phyloP scores from a whole-genome alignment of 2,329 filamentous ascomycete genomes.

The Diplodia seriata region DNA sequence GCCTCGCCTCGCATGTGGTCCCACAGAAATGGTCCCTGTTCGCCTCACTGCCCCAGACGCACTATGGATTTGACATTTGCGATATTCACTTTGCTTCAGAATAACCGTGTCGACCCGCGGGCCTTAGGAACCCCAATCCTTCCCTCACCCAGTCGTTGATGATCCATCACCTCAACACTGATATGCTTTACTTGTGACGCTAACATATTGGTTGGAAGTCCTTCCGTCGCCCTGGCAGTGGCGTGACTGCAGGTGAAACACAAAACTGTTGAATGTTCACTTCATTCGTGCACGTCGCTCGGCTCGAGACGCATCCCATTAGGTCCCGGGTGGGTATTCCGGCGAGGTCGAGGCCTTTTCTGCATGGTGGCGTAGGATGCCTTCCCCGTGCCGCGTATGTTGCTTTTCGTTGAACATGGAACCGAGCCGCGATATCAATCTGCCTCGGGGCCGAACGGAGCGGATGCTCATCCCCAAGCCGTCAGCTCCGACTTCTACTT shows the following conservation, averaged over 20 bases:
- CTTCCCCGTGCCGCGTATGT: neutral
- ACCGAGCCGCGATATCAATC: slow-evolving; percentile 6
- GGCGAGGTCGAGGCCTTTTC: slow-evolving; percentile 2
- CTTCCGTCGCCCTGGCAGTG: neutral
- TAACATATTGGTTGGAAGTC: neutral
- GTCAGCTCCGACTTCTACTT: neutral
- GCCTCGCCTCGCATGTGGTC: slow-evolving; percentile 7
- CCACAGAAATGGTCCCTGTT: slow-evolving; percentile 15
- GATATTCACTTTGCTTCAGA: slow-evolving; percentile 10
- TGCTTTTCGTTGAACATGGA: slow-evolving; percentile 1
- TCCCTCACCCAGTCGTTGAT: neutral
- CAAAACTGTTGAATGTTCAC: slow-evolving; percentile 28
- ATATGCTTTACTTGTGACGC: slow-evolving; percentile 19
- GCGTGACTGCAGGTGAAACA: slow-evolving; percentile 2
- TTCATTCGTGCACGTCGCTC: slow-evolving; percentile 15
- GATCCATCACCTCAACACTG: slow-evolving; percentile 1
- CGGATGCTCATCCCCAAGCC: neutral
- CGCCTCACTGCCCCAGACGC: slow-evolving; percentile 7
- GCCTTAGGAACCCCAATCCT: neutral
- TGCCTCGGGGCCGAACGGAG: neutral
- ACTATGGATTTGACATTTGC: neutral
- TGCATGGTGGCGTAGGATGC: neutral
- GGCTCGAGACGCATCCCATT: slow-evolving; percentile 12
- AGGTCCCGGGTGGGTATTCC: neutral
- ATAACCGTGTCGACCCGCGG: neutral